Evolutionary conservation across 495 filamentous ascomycete genomes (phyloP), one percentile per base, ranked within the genome.

Genomic region (Rostrohypoxylon terebratum): DNA sequence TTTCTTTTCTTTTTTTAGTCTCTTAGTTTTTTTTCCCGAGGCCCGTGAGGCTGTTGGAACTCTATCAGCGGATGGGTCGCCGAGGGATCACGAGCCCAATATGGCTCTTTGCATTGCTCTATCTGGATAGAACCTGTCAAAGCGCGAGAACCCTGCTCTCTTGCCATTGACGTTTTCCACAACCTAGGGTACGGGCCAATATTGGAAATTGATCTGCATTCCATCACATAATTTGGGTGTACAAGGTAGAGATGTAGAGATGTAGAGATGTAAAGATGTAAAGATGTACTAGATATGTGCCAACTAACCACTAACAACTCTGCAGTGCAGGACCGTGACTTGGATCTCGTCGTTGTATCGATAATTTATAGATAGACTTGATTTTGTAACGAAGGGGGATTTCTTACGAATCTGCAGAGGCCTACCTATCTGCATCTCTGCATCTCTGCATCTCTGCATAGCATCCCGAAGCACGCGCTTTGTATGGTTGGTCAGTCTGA

Each of bases 181-280:
- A 45, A 28, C 34, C 57, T 31, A 36, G 54, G 55, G 18, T 18
- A 51, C 4, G 14, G 48, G 36, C 47, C 60, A 51, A 64, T 59
- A 59, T 45, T 66, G 66, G 71, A 68, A 66, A 66, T 38, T 66
- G 71, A 73, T 73, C 65, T 68, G 65, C 70, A 64, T 53, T 61
- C 57, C 60, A 44, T 73, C 70, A 68, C 70, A 73, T 64, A 54
- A 20, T 18, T 10, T 45, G 42, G n/a, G 8, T 45, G 16, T 44
- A n/a, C 28, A 28, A n/a, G n/a, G n/a, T n/a, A n/a, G n/a, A n/a
- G n/a, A n/a, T n/a, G n/a, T n/a, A n/a, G n/a, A n/a, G n/a, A n/a
- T n/a, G n/a, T n/a, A n/a, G n/a, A n/a, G n/a, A n/a, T n/a, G n/a
- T n/a, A n/a, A n/a, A n/a, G n/a, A n/a, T n/a, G n/a, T 5, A 28